phyloP scores from a whole-genome alignment of 1,284 basidiomycete genomes.

The Wolfiporia cocos region DNA sequence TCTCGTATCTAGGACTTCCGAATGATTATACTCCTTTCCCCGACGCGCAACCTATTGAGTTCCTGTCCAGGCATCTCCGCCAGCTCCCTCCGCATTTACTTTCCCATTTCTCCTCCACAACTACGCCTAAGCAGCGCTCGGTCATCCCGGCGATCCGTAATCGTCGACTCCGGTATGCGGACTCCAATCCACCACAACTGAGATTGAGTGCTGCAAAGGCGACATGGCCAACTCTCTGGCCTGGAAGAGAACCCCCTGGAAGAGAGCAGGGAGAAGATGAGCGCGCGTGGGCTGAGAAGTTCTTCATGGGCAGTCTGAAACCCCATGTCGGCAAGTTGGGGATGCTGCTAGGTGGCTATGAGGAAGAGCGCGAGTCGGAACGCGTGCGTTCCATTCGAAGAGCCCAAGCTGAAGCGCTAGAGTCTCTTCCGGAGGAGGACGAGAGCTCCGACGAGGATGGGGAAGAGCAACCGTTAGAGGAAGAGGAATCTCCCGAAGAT shows the following conservation, averaged over 20 bases:
- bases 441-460: conserved; percentile 47
- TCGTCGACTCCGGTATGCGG: conserved; percentile 55
- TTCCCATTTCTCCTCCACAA: conserved; percentile 49
- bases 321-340: conserved; percentile 69
- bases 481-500: conserved; percentile 41
- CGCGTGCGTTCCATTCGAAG: conserved; percentile 44
- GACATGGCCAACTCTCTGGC: conserved; percentile 64
- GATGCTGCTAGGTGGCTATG: conserved; percentile 57
- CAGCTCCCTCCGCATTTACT: conserved; percentile 65
- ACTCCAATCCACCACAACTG: conserved; percentile 47
- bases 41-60: conserved; percentile 48
- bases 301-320: conserved; percentile 51
- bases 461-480: conserved; percentile 13
- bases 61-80: conserved; percentile 51
- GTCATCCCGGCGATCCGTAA: conserved; percentile 59
- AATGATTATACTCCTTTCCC: conserved; percentile 54
- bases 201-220: conserved; percentile 42
- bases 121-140: conserved; percentile 63
- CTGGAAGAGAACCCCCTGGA: conserved; percentile 40
- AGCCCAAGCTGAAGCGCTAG: conserved; percentile 34
- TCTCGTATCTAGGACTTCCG: conserved; percentile 61
- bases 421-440: conserved; percentile 58
- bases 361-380: conserved; percentile 68
- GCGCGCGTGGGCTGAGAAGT: conserved; percentile 54
- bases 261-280: conserved; percentile 57